phyloP scores from a whole-genome alignment of 257 asterid species.

The Plantago elongata region DNA sequence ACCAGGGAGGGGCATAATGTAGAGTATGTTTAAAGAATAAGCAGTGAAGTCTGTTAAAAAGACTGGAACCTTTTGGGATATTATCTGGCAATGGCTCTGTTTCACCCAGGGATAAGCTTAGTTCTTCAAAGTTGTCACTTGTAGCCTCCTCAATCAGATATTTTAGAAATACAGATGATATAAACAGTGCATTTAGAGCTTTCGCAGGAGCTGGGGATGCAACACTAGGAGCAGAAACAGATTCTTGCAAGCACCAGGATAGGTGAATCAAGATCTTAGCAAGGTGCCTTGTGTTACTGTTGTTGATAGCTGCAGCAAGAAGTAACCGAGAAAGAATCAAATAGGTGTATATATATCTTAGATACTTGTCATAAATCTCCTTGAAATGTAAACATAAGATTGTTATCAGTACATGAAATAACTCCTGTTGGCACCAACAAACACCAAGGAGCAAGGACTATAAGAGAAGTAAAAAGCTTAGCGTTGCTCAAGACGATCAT shows the following conservation, averaged over 20 bases:
- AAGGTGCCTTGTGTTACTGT: constrained; percentile 80
- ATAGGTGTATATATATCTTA: background rate
- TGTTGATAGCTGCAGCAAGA: constrained; percentile 66
- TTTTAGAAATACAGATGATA: constrained; percentile 88
- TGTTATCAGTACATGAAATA: constrained; percentile 6
- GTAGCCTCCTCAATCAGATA: constrained; percentile 67
- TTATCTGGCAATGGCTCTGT: constrained; percentile 53
- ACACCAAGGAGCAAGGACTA: constrained; percentile 1
- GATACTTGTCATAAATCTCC: constrained; percentile 5
- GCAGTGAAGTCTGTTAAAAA: constrained; percentile 4
- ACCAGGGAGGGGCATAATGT: no score
- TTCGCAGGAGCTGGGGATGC: constrained; percentile 49
- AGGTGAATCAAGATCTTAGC: constrained; percentile 82
- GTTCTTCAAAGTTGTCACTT: constrained; percentile 70
- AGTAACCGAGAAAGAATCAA: constrained; percentile 23
- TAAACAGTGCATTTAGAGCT: constrained; percentile 76
- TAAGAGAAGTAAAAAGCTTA: background rate
- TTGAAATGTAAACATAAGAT: background rate
- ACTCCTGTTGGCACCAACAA: constrained; percentile 1
- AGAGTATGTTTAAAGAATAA: background rate
- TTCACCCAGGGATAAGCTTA: constrained; percentile 63
- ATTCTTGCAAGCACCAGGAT: constrained; percentile 85
- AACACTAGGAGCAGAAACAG: constrained; percentile 57
- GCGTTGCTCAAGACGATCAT: background rate
- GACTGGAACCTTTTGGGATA: constrained; percentile 55